Base-by-base conservation (phyloP, 2,329 filamentous ascomycete species). In the Ceratocystis diversiconidia region DNA sequence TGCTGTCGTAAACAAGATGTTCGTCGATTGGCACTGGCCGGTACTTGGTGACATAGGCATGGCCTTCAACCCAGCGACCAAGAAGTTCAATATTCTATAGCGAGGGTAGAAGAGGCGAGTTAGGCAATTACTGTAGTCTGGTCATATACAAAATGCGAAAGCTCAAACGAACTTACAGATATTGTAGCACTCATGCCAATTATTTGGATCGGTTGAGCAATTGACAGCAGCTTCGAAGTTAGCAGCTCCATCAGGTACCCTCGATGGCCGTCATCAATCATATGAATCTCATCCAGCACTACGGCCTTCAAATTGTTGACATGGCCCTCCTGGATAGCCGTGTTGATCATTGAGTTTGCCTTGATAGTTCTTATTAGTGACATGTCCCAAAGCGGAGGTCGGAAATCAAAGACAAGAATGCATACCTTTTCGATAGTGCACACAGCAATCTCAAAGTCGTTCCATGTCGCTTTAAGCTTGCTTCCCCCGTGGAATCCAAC, bases 151-250 rank as follows among this genome's bases (percentile, higher is more conserved):
- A 4, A 41, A 41, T 15, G 36, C 36, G 22, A 19, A 25, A 30
- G 43, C 5, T n/a, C 32, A 43, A 19, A 5, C n/a, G 6, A 3
- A 74, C 80, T 70, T 75, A 88, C 86, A 65, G 85, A 85, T 60
- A 92, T 77, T 0, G 88, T 91, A 3, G 88, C 88, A 70, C 88
- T 91, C 88, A 92, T 91, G 69, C 86, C 88, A 66, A 90, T 76
- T 22, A 91, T 84, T 71, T 91, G 88, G 19, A 89, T 79, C 28
- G 79, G 75, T 66, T 88, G 82, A 30, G 83, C 85, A 25, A 91
- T 74, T 66, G 84, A 81, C n/a, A 90, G 75, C 36, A 91, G 71
- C 71, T 91, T 91, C 2, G 87, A 88, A 4, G 85, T 84, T 74
- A 90, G 83, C 5, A 91, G 76, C 72, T 92, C 88, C 65, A 91